phyloP scores from a whole-genome alignment of 176 grass and related monocot genomes.

The Typha latifolia region DNA sequence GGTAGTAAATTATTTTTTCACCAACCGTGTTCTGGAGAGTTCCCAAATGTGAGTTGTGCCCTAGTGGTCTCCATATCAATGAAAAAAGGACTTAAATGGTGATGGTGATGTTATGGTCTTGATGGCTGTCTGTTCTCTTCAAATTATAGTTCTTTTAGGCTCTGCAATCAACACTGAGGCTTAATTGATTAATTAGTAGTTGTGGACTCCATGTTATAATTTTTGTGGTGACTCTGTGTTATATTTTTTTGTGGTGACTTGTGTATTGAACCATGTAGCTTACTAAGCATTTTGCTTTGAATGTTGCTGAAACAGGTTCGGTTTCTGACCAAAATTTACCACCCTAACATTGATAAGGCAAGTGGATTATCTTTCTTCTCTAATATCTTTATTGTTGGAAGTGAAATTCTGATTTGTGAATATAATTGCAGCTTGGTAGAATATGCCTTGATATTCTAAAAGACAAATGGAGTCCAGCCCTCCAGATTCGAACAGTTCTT shows the following conservation, averaged over 20 bases:
- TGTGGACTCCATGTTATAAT: neutral
- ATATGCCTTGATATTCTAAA: conserved; percentile 96
- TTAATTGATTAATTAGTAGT: neutral
- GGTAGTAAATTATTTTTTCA: too few species aligned
- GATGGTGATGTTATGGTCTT: too few species aligned
- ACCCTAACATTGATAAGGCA: conserved; percentile 99
- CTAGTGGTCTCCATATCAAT: too few species aligned
- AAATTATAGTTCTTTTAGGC: too few species aligned
- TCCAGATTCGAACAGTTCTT: conserved; percentile 88
- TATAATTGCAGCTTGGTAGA: conserved; percentile 74
- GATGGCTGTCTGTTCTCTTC: too few species aligned
- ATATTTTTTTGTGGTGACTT: neutral
- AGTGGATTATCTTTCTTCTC: conserved; percentile 11
- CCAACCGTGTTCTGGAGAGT: too few species aligned
- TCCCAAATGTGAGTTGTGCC: too few species aligned
- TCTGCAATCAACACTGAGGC: too few species aligned
- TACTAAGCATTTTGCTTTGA: neutral
- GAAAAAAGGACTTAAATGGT: too few species aligned
- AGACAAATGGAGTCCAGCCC: conserved; percentile 93
- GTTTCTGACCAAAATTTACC: conserved; percentile 97
- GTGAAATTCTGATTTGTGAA: conserved; percentile 5
- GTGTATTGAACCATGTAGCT: neutral
- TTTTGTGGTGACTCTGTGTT: neutral
- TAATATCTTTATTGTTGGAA: neutral
- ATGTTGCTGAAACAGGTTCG: conserved; percentile 63